Evolutionary conservation across 2,329 filamentous ascomycete species (phyloP).

Genomic region (Paramyrothecium roridum): DNA sequence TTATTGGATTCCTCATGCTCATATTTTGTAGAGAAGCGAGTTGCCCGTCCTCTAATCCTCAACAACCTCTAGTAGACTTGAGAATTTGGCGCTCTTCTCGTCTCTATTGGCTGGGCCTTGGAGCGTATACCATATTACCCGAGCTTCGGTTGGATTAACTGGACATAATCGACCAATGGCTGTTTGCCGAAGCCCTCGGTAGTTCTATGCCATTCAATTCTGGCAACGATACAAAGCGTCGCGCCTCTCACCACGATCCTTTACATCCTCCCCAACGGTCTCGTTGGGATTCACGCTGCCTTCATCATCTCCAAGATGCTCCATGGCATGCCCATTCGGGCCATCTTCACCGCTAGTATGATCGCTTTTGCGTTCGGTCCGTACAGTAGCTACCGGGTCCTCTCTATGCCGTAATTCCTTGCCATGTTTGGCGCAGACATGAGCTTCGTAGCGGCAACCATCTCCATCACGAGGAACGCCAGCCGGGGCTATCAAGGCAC

Average conservation of each 20-base stretch:
- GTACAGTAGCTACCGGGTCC: slow-evolving; percentile 37
- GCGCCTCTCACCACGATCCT: slow-evolving; percentile 35
- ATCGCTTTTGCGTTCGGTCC: slow-evolving; percentile 10
- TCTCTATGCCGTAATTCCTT: slow-evolving; percentile 39
- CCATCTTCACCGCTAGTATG: slow-evolving; percentile 41
- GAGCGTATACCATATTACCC: background rate
- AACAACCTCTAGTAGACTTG: slow-evolving; percentile 26
- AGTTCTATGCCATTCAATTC: slow-evolving; percentile 35
- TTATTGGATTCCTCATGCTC: slow-evolving; percentile 52
- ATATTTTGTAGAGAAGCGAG: slow-evolving; percentile 46
- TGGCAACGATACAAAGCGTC: slow-evolving; percentile 31
- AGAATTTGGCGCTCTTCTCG: background rate
- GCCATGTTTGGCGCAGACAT: slow-evolving; percentile 45
- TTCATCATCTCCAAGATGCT: slow-evolving; percentile 40
- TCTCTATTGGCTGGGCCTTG: too few species aligned
- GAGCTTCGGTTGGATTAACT: background rate
- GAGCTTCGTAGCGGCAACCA: slow-evolving; percentile 41
- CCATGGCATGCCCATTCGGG: slow-evolving; percentile 41
- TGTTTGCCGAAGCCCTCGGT: slow-evolving; percentile 19
- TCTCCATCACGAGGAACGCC: slow-evolving; percentile 44
- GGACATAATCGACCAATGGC: background rate
- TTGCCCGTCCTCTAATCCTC: slow-evolving; percentile 50
- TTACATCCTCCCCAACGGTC: slow-evolving; percentile 40
- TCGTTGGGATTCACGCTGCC: slow-evolving; percentile 40
- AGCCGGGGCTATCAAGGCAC: slow-evolving; percentile 42